phyloP scores from a whole-genome alignment of 1,284 basidiomycete genomes.

The Psilocybe mexicana region DNA sequence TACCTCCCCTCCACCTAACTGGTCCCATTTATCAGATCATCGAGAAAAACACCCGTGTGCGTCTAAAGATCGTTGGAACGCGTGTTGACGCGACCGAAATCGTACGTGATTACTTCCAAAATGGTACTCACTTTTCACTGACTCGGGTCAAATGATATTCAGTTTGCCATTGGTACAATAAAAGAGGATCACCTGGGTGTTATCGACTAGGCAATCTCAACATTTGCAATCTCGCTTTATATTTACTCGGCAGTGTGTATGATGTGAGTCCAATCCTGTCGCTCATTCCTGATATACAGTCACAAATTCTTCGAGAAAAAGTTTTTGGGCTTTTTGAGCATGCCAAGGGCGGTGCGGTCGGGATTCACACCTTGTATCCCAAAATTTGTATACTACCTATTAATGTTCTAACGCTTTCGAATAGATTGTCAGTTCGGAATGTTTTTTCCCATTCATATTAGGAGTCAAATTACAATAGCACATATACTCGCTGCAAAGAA shows the following conservation, averaged over 20 bases:
- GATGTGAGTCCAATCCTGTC: too few species aligned
- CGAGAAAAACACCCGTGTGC: conserved; percentile 89
- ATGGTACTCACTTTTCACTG: not conserved
- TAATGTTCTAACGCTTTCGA: not conserved
- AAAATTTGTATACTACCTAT: not conserved
- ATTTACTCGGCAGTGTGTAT: not conserved
- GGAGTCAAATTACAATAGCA: too few species aligned
- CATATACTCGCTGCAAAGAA: not conserved
- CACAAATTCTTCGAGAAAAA: too few species aligned
- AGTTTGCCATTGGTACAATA: conserved; percentile 94
- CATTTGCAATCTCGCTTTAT: not conserved
- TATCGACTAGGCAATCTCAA: conserved; percentile 44
- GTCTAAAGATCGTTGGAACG: conserved; percentile 96
- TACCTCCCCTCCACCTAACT: conserved; percentile 3
- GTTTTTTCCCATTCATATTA: too few species aligned
- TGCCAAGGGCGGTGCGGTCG: too few species aligned
- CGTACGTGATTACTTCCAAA: conserved; percentile 47
- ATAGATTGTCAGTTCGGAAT: too few species aligned
- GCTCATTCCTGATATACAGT: too few species aligned
- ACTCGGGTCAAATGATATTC: not conserved
- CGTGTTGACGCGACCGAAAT: conserved; percentile 98
- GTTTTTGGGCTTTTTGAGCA: too few species aligned
- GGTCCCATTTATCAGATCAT: conserved; percentile 61
- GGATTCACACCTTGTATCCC: not conserved
- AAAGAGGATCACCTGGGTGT: conserved; percentile 94